Base-by-base conservation (phyloP, 2,329 filamentous ascomycete genomes). In the Mariannaea elegans region DNA sequence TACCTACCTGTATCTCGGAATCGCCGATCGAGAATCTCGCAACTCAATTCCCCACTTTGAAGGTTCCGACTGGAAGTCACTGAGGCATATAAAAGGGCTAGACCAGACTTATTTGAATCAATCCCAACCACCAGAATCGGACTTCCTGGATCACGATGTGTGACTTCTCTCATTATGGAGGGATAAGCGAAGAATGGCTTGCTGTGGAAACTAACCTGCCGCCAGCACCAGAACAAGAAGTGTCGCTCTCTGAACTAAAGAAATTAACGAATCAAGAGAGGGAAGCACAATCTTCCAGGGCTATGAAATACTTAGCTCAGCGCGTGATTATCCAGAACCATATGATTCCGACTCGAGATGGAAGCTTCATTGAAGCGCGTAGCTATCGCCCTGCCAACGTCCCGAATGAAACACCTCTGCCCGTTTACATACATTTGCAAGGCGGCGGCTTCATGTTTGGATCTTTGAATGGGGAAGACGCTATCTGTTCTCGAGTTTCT, bases 391-490 rank as follows among this genome's bases (percentile, higher is more conserved):
- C 69, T 0, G 38, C 32, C 29, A 36, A 31, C 0, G 42, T 62
- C 1, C 1, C 57, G 45, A 31, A 31, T 2, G 4, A 78, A 82
- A 71, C 3, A 58, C 74, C 8, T 6, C 73, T 86, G 0, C 84
- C 85, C 0, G 71, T 86, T 0, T 84, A 81, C 54, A 70, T 84
- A 18, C 81, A 84, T 61, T 71, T 85, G 1, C 85, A 86, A 62
- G 84, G 85, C 3, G 84, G 84, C 3, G 84, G 84, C 0, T 88
- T 84, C 57, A 64, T 86, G 8, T 82, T 84, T n/a, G 86, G 86
- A 2, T 83, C 80, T 0, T 66, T 87, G 2, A 64, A 70, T 1
- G 80, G 80, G 0, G 86, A 88, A 60, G 84, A 88, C 53, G 79
- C 80, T 0, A 76, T 74, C 1, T 88, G 84, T 62, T 72, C 80